Evolutionary conservation across 805 yeast species (phyloP).

Genomic region (Ogataea naganishii): DNA sequence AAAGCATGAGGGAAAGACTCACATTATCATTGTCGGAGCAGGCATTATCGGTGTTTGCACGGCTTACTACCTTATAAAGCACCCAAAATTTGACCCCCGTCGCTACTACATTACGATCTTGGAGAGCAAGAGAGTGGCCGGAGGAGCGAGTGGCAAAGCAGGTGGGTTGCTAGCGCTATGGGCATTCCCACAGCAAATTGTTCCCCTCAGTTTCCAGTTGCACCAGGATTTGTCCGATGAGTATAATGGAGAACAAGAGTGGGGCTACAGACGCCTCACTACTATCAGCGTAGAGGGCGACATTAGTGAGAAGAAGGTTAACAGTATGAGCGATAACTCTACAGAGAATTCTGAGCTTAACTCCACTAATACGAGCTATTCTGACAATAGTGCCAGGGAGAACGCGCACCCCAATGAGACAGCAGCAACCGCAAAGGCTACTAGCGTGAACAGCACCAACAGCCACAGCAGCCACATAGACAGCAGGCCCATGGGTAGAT

Average conservation of each 20-base stretch:
- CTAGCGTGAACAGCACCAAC: constrained; percentile 1
- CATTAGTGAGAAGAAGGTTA: constrained; percentile 24
- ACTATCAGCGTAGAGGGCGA: constrained; percentile 87
- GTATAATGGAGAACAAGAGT: constrained; percentile 74
- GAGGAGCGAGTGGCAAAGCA: constrained; percentile 96
- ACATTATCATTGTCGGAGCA: constrained; percentile 83
- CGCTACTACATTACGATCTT: constrained; percentile 76
- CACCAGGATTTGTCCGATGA: constrained; percentile 77
- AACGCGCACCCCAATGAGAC: no score
- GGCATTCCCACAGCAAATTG: constrained; percentile 96
- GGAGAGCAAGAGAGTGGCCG: constrained; percentile 89
- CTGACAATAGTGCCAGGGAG: no score
- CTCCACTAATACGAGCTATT: no score
- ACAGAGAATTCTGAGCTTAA: constrained; percentile 1
- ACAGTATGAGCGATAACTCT: constrained; percentile 1
- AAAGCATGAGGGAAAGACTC: constrained; percentile 52
- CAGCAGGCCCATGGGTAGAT: constrained; percentile 15
- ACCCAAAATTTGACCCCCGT: constrained; percentile 66
- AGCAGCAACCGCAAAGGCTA: neutral
- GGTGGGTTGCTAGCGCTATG: constrained; percentile 92
- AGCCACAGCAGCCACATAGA: constrained; percentile 1
- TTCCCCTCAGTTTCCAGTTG: constrained; percentile 75
- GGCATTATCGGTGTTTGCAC: constrained; percentile 96
- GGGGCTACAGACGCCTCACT: constrained; percentile 90
- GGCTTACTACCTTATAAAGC: constrained; percentile 80